These are phyloP conservation scores for Scutellaria baicalensis DNA, from an alignment of 257 asterid species.

Conservation along the genomic window DNA sequence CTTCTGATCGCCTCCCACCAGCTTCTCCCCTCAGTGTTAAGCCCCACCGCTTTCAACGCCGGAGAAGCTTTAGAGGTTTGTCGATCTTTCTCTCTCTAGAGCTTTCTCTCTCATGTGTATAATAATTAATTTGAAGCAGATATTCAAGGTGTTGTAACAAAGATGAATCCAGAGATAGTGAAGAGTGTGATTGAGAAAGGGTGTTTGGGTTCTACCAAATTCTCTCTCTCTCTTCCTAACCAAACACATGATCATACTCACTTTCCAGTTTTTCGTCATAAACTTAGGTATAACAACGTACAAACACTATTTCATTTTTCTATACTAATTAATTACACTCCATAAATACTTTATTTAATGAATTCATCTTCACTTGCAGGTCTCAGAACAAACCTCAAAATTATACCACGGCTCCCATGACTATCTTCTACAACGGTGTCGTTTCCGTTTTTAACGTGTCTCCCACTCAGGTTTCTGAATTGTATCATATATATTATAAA, in stretches of 20 bases:
- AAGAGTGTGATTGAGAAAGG: constrained; percentile 34
- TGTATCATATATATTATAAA: background rate
- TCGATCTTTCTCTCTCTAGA: background rate
- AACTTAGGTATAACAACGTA: constrained; percentile 7
- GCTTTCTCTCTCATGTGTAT: background rate
- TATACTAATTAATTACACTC: too few relatives aligned
- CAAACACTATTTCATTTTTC: too few relatives aligned
- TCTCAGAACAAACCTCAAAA: background rate
- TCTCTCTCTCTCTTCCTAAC: constrained; percentile 3
- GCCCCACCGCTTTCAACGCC: constrained; percentile 16
- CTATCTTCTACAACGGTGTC: constrained; percentile 37
- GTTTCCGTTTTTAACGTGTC: constrained; percentile 28
- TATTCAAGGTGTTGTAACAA: constrained; percentile 38
- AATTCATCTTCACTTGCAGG: background rate
- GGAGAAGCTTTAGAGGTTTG: constrained; percentile 39
- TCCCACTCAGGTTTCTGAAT: constrained; percentile 22
- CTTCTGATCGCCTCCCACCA: background rate
- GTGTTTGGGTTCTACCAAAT: background rate
- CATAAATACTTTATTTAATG: background rate
- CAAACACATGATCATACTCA: too few relatives aligned
- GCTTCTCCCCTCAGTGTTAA: background rate
- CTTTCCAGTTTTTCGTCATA: constrained; percentile 11
- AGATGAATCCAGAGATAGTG: constrained; percentile 49
- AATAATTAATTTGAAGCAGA: constrained; percentile 16
- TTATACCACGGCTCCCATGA: constrained; percentile 32